Base-by-base conservation (phyloP, 2,329 filamentous ascomycete species). In the Nigrospora oryzae region DNA sequence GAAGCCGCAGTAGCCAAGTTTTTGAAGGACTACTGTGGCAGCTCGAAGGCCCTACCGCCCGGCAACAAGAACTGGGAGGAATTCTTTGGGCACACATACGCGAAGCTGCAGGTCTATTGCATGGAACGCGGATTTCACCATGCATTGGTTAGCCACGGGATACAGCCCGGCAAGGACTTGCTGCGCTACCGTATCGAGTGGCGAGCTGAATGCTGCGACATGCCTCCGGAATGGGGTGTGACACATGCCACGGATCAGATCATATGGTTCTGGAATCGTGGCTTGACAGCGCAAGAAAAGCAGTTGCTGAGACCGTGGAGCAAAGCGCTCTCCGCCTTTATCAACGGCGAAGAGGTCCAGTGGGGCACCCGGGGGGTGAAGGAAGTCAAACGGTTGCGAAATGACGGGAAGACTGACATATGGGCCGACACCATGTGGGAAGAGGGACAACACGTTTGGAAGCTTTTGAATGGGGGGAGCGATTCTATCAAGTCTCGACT, bases 221-320 rank as follows among this genome's bases (percentile, higher is more conserved):
- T 45, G 6, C 42, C 43, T 4, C 42, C 48, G 11, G 45, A 49
- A 36, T 44, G 38, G 42, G 45, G 45, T 10, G 48, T 49, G 5
- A 47, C 45, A 1, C 48, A 49, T 15, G 42, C 43, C 5, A 47
- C 45, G 4, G 48, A 49, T 15, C 45, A 43, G 36, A 36, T 43
- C 8, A 47, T 49, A 33, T 49, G 48, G 48, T 47, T 49, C 19
- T 49, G 47, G 47, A 38, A 42, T 15, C 42, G 41, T 8, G 47
- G 39, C 19, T 17, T 49, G 32, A 49, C 44, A 7, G 35, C 28
- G 11, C 11, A 49, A 16, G 44, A 49, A 3, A 47, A 49, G 17
- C 12, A 34, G 13, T 19, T 41, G 11, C 33, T 49, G 17, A 30
- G 23, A 19, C 35, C 41, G 1, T 49, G 47, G 47, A 49, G 47